Evolutionary conservation across 768 basidiomycete genomes (phyloP).

Genomic region (Antrodiella citrinella): DNA sequence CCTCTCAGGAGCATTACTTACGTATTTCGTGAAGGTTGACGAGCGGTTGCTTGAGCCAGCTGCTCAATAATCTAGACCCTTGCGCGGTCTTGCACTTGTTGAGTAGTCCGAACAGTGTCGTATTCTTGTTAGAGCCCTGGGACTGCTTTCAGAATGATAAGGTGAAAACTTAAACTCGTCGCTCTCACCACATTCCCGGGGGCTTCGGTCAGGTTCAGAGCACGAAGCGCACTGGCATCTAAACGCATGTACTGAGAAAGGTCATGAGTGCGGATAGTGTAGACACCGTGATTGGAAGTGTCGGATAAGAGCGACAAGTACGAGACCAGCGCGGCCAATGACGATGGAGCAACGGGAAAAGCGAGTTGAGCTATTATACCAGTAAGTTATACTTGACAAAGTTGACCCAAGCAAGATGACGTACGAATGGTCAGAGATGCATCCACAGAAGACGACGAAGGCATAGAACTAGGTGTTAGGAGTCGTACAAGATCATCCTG

Average conservation of each 20-base stretch:
- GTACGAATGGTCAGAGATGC: slow-evolving; percentile 45
- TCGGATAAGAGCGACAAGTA: slow-evolving; percentile 81
- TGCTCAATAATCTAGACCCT: slow-evolving; percentile 77
- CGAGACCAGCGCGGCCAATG: slow-evolving; percentile 71
- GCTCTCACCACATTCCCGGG: slow-evolving; percentile 38
- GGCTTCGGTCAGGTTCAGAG: slow-evolving; percentile 76
- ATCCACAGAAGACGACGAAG: slow-evolving; percentile 39
- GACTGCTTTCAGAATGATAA: not conserved
- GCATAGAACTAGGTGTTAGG: slow-evolving; percentile 36
- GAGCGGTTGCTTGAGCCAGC: slow-evolving; percentile 94
- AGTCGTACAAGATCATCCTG: slow-evolving; percentile 73
- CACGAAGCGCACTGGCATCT: slow-evolving; percentile 89
- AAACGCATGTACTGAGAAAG: slow-evolving; percentile 92
- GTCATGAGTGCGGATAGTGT: slow-evolving; percentile 79
- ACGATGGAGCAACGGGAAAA: slow-evolving; percentile 69
- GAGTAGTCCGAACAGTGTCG: slow-evolving; percentile 80
- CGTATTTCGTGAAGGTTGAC: slow-evolving; percentile 92
- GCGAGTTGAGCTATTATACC: slow-evolving; percentile 65
- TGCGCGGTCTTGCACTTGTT: slow-evolving; percentile 97
- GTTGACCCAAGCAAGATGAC: slow-evolving; percentile 18
- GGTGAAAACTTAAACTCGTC: not conserved
- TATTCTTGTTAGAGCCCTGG: slow-evolving; percentile 72
- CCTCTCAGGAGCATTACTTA: no score
- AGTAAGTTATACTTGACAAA: not conserved
- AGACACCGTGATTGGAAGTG: slow-evolving; percentile 70